phyloP scores from a whole-genome alignment of 257 asterid genomes.

The Eucommia ulmoides region DNA sequence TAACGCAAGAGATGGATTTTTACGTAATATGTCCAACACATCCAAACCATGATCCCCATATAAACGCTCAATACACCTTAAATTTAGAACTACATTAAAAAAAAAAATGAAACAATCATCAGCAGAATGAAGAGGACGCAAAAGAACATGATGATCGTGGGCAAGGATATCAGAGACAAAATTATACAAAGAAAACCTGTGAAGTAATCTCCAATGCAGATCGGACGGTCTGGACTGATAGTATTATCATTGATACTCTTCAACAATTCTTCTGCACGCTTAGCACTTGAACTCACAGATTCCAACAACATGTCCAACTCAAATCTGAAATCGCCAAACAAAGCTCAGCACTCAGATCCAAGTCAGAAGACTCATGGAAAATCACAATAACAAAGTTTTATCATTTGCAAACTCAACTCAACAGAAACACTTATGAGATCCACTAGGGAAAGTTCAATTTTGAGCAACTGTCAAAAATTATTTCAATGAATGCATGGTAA shows the following conservation, averaged over 20 bases:
- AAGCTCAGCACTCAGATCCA: conserved; percentile 2
- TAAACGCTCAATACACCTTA: conserved; percentile 92
- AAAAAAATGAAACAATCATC: conserved; percentile 12
- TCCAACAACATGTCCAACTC: conserved; percentile 97
- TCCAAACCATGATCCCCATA: conserved; percentile 99
- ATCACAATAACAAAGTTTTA: not conserved
- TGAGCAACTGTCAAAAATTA: not conserved
- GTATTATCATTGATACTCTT: conserved; percentile 48
- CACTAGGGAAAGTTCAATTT: not conserved
- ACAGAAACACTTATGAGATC: not conserved
- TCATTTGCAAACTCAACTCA: not conserved
- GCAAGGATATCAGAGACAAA: too few species aligned
- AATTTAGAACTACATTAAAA: conserved; percentile 45
- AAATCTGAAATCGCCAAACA: conserved; percentile 42
- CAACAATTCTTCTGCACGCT: conserved; percentile 75
- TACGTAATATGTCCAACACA: conserved; percentile 82
- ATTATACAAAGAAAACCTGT: conserved; percentile 68
- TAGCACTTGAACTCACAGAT: conserved; percentile 70
- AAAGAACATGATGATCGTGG: too few species aligned
- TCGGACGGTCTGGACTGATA: conserved; percentile 41
- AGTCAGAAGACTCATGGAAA: not conserved
- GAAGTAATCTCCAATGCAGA: conserved; percentile 65
- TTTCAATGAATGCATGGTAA: not conserved
- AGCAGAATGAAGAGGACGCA: not conserved
- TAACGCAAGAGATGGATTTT: conserved; percentile 65